Conservation (phyloP, 768 basidiomycete species). For the Tubosaeta sp. region DNA sequence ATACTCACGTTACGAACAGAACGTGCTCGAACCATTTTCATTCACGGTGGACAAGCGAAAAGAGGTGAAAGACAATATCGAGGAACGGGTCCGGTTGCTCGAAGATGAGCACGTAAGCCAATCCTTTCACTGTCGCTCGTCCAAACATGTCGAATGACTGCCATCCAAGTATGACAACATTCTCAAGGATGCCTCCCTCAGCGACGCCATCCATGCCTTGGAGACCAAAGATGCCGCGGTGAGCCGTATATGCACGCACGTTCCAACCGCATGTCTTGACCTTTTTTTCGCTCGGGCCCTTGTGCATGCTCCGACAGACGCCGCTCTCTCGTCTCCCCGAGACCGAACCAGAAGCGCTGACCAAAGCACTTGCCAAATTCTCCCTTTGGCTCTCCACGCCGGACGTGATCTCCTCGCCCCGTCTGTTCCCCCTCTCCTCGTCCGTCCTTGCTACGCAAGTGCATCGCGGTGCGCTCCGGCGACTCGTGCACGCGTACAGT, state of each 20-base stretch:
- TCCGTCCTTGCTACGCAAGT: slow-evolving; percentile 63
- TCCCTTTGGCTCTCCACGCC: slow-evolving; percentile 80
- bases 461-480: slow-evolving; percentile 69
- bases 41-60: slow-evolving; percentile 63
- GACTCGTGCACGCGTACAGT: slow-evolving; percentile 67
- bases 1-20: slow-evolving; percentile 34
- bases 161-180: slow-evolving; percentile 12
- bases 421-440: slow-evolving; percentile 68
- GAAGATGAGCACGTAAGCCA: slow-evolving; percentile 79
- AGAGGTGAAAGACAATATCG: slow-evolving; percentile 55
- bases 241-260: too few species aligned
- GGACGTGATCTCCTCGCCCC: slow-evolving; percentile 76
- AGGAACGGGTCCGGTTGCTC: slow-evolving; percentile 56
- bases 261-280: neutral
- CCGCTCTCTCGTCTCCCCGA: slow-evolving; percentile 70
- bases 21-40: slow-evolving; percentile 58
- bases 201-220: slow-evolving; percentile 19
- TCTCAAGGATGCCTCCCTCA: slow-evolving; percentile 28
- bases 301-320: slow-evolving; percentile 48
- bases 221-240: slow-evolving; percentile 24
- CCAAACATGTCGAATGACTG: neutral
- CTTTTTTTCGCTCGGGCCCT: too few species aligned
- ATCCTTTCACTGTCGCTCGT: neutral
- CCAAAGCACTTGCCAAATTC: slow-evolving; percentile 62
- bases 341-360: slow-evolving; percentile 60